Base-by-base conservation (phyloP, 2,329 filamentous ascomycete genomes). In the Zasmidium cellare region DNA sequence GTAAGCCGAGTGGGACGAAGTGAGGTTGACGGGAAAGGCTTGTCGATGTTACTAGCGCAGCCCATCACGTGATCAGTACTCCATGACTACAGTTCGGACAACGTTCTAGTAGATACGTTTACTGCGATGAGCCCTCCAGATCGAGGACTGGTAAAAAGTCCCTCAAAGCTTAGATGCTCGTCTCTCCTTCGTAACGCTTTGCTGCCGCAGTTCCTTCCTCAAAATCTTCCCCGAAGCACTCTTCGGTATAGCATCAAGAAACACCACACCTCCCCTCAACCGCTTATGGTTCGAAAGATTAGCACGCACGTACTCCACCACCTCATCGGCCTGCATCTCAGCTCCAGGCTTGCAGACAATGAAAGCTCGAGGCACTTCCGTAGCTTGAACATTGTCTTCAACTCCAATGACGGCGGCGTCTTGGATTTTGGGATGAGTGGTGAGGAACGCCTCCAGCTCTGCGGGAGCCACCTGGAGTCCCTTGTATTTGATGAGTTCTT, bases 171-270 rank as follows among this genome's bases (percentile, higher is more conserved):
- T n/a, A n/a, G n/a, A n/a, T n/a, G n/a, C n/a, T n/a, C n/a, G n/a
- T n/a, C n/a, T n/a, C n/a, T n/a, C n/a, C n/a, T n/a, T n/a, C n/a
- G n/a, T n/a, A n/a, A n/a, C n/a, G n/a, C n/a, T n/a, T n/a, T n/a
- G n/a, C n/a, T n/a, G n/a, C n/a, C n/a, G n/a, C n/a, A n/a, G n/a
- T n/a, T 89, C 65, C 23, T 87, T 77, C 46, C 87, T 78, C 69
- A 91, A 72, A 55, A 91, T 89, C 81, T 91, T 91, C 9, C 88
- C 88, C 67, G 84, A 88, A 0, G 87, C 82, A 68, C 85, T 89
- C 80, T 91, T 91, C 14, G 88, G 88, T 24, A 91, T 84, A 52
- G 78, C 79, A 48, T 87, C 83, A 16, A 87, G 77, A 60, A 89
- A 88, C 68, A 82, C 84, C 59, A 90, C 77, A 79, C 83, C 86